Base-by-base conservation (phyloP, 2,329 filamentous ascomycete genomes). In the Alternaria solani region DNA sequence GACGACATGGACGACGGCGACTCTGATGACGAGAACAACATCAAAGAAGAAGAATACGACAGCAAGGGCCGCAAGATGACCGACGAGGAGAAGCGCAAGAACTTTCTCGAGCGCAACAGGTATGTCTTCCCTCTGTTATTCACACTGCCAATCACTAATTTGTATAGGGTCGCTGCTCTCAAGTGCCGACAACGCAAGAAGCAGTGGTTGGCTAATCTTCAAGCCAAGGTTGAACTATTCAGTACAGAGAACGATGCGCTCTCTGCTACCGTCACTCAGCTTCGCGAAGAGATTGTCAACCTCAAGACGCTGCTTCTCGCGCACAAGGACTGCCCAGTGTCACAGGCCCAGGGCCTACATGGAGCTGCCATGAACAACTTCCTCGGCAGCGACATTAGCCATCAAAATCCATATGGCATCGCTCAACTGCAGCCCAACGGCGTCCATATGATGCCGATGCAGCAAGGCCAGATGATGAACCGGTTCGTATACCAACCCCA, bases 141-240 rank as follows among this genome's bases (percentile, higher is more conserved):
- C 48, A 7, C 28, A 9, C 20, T 26, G 7, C 2, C 26, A 14
- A 44, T 26, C 61, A n/a, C 73, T 79, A 66, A 79, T 57, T 26
- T 41, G 7, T 30, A 23, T 6, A 97, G 95, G 76, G 93, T 99
- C 66, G 95, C 95, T 64, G 95, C 95, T 3, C 84, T 99, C 61
- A 99, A 99, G 77, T 99, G 95, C 80, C 91, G 95, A 62, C 95
- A 99, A 79, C 88, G 95, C 20, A 99, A 99, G 85, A 99, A 99
- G 85, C 95, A 98, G 77, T 99, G 95, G 95, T 87, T 98, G 59
- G 91, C 92, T 32, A 98, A 97, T 69, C 85, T 99, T 1, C 95
- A 99, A 78, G 88, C 88, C 57, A 98, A 98, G 79, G 94, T 98
- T 16, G 95, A 99, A 78, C 85, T 96, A 67, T 98, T 93, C 75